Evolutionary conservation across 495 filamentous ascomycete species (phyloP).

Genomic region (Parathielavia appendiculata): DNA sequence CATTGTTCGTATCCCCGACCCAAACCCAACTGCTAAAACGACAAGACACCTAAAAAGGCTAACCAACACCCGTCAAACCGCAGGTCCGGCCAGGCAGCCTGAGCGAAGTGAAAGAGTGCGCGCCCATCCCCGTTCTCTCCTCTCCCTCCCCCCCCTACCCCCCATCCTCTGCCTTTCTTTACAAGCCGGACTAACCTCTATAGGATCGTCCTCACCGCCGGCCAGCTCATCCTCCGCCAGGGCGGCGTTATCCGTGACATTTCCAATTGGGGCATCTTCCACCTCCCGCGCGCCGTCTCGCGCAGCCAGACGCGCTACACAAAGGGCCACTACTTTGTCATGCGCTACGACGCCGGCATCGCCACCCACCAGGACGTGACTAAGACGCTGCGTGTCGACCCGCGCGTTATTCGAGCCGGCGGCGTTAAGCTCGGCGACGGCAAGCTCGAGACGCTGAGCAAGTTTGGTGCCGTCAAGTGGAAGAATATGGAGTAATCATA

Average conservation of each 20-base stretch:
- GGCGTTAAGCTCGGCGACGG: constrained; percentile 78
- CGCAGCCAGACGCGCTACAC: constrained; percentile 75
- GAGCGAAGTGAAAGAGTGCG: constrained; percentile 89
- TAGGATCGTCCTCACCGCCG: constrained; percentile 84
- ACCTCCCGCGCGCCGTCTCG: constrained; percentile 67
- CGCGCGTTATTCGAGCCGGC: constrained; percentile 79
- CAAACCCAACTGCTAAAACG: neutral
- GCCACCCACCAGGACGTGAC: constrained; percentile 65
- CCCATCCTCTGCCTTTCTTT: constrained; percentile 10
- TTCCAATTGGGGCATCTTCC: constrained; percentile 89
- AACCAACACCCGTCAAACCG: neutral
- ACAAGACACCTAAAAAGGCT: neutral
- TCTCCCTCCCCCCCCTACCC: constrained; percentile 4
- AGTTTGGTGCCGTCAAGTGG: constrained; percentile 49
- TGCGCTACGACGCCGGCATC: constrained; percentile 82
- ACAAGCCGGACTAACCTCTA: neutral
- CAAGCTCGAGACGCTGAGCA: constrained; percentile 64
- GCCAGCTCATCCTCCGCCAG: constrained; percentile 71
- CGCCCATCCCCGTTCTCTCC: constrained; percentile 17
- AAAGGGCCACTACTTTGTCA: constrained; percentile 90
- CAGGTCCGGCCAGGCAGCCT: constrained; percentile 87
- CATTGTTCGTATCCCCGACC: constrained; percentile 55
- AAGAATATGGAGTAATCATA: constrained; percentile 21
- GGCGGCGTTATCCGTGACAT: constrained; percentile 89
- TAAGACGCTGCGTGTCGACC: constrained; percentile 76